Base-by-base conservation (phyloP, 2,329 filamentous ascomycete genomes). In the Stromatinia cepivora region DNA sequence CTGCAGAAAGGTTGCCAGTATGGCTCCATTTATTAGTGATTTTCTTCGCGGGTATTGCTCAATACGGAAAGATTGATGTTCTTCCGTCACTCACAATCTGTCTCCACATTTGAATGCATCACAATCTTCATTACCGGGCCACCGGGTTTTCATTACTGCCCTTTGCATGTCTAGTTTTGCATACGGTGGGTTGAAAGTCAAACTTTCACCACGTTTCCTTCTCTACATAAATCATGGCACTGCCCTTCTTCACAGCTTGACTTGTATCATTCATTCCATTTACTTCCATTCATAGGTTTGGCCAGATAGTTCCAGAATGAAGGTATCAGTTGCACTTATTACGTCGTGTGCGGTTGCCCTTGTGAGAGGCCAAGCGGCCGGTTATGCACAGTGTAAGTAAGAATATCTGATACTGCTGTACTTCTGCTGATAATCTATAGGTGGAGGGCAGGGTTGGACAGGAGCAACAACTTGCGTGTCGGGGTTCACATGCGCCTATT, bases 381-480 rank as follows among this genome's bases (percentile, higher is more conserved):
- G 22, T 13, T 68, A 54, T 5, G 9, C 22, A 63, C 58, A 68
- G 20, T 68, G 66, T 68, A 64, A 54, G 46, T n/a, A 36, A 4
- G n/a, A 10, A 48, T 15, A 10, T 15, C 5, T 48, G 13, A 11
- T 13, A 39, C 34, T 20, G 15, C 3, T n/a, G 22, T 34, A 56
- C 1, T n/a, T 36, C 7, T 57, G n/a, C 45, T 66, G 31, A 69
- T 22, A 3, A 17, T 50, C 17, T 17, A 52, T 48, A 69, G 67
- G 67, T 31, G 67, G 62, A 17, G 67, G 67, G 13, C 45, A 66
- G 4, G 8, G 6, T 11, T 69, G 54, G 52, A 53, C 62, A 4
- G 67, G 62, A 15, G 31, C 52, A 15, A 69, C 67, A 50, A 57
- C n/a, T 13, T 69, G 67, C 15, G 62, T 50, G 6, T 10, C 61